These are phyloP conservation scores for Amanita inopinata DNA, from an alignment of 768 basidiomycete species.

Conservation along the genomic window DNA sequence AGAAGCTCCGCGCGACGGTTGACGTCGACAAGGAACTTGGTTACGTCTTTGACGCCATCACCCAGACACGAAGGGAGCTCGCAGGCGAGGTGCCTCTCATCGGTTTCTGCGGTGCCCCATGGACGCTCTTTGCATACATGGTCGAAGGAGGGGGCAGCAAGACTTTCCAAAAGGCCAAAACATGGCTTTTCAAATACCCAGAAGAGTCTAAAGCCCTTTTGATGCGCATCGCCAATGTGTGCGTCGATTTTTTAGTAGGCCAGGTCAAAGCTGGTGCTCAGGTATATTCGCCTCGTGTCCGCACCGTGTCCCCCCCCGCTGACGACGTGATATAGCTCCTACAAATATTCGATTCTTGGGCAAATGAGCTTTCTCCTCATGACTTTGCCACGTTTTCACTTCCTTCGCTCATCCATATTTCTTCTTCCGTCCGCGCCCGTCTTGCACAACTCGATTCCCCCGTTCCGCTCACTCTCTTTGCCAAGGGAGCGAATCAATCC, in stretches of 20 bases:
- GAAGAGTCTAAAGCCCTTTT: slow-evolving; percentile 74
- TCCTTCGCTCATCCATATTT: slow-evolving; percentile 69
- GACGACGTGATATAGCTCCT: slow-evolving; percentile 47
- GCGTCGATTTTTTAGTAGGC: slow-evolving; percentile 82
- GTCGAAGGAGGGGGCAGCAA: slow-evolving; percentile 93
- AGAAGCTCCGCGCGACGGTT: slow-evolving; percentile 48
- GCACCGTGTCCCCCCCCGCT: no score
- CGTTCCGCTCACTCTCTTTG: slow-evolving; percentile 85
- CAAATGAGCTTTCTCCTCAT: slow-evolving; percentile 81
- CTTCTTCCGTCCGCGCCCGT: slow-evolving; percentile 50
- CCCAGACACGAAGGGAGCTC: slow-evolving; percentile 67
- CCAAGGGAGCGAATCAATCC: slow-evolving; percentile 85
- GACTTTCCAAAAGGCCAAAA: slow-evolving; percentile 84
- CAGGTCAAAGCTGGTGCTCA: slow-evolving; percentile 96
- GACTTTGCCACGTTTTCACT: slow-evolving; percentile 82
- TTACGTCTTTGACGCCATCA: slow-evolving; percentile 92
- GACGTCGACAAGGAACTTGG: slow-evolving; percentile 78
- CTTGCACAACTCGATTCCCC: slow-evolving; percentile 44
- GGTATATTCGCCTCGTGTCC: slow-evolving; percentile 48
- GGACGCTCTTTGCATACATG: slow-evolving; percentile 99
- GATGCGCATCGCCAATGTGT: slow-evolving; percentile 75
- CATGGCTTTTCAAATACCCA: slow-evolving; percentile 90
- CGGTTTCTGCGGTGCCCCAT: slow-evolving; percentile 95
- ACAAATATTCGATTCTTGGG: slow-evolving; percentile 97
- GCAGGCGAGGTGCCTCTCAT: slow-evolving; percentile 90